Evolutionary conservation across 2,329 filamentous ascomycete genomes (phyloP).

Genomic region (Penicillium frequentans): DNA sequence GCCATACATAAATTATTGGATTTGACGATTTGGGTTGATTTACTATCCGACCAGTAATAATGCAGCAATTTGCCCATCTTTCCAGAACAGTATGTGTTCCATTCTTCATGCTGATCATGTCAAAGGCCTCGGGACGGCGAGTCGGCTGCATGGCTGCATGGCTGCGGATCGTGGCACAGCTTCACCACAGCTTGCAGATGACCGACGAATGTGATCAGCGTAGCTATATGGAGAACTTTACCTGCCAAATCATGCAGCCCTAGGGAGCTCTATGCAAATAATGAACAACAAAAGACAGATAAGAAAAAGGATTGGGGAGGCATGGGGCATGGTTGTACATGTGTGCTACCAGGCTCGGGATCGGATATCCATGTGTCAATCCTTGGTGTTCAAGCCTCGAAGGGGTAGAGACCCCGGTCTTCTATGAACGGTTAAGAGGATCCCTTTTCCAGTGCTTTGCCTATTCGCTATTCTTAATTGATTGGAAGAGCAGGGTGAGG

Average conservation of each 20-base stretch:
- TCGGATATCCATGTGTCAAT: not conserved
- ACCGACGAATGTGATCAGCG: constrained; percentile 15
- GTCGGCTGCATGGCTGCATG: constrained; percentile 16
- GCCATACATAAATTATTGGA: not conserved
- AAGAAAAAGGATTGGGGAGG: not conserved
- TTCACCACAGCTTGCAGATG: constrained; percentile 18
- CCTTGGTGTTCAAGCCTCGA: not conserved
- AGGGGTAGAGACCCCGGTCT: not conserved
- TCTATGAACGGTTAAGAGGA: constrained; percentile 4
- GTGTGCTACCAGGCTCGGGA: not conserved
- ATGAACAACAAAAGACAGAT: not conserved
- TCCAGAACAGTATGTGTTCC: constrained; percentile 6
- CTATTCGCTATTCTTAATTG: constrained; percentile 5
- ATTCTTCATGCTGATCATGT: constrained; percentile 1
- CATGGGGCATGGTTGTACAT: not conserved
- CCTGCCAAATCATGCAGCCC: not conserved
- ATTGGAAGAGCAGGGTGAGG: constrained; percentile 5
- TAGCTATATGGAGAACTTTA: constrained; percentile 3
- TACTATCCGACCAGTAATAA: not conserved
- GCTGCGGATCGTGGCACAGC: constrained; percentile 15
- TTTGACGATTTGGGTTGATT: not conserved
- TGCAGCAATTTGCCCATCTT: not conserved
- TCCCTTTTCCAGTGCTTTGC: constrained; percentile 13
- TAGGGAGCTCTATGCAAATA: not conserved
- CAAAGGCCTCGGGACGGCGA: constrained; percentile 4